Conservation (phyloP, 495 filamentous ascomycete genomes). For the Trypethelium eluteriae region DNA sequence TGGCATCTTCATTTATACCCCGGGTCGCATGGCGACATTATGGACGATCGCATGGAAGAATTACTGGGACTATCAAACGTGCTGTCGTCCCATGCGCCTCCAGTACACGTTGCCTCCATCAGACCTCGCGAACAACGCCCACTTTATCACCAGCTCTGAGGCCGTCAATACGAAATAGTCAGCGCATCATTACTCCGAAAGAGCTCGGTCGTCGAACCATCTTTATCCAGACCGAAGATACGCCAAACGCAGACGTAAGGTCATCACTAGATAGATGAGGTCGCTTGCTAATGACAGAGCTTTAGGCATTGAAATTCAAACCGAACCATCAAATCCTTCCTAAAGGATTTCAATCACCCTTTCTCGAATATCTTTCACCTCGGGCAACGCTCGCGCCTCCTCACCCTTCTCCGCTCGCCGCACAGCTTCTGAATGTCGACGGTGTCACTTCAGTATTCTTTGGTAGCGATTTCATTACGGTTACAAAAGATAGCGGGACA, state of each 20-base stretch:
- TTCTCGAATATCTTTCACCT: conserved; percentile 84
- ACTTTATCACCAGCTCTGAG: not conserved
- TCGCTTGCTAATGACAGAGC: not conserved
- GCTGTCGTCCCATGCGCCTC: not conserved
- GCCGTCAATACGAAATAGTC: not conserved
- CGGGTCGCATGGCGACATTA: not conserved
- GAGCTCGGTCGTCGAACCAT: conserved; percentile 54
- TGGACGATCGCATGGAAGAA: not conserved
- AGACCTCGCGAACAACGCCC: not conserved
- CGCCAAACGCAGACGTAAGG: conserved; percentile 78
- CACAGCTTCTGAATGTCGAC: conserved; percentile 80
- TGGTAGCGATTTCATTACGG: conserved; percentile 90
- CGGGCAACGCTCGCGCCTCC: conserved; percentile 81
- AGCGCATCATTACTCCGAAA: not conserved
- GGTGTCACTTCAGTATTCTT: conserved; percentile 93
- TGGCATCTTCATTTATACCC: not conserved
- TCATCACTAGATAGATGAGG: not conserved
- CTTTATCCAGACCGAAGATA: conserved; percentile 94
- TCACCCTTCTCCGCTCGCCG: conserved; percentile 87
- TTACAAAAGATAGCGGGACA: conserved; percentile 77
- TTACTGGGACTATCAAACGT: not conserved
- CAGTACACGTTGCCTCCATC: not conserved
- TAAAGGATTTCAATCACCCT: conserved; percentile 58
- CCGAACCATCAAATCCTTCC: conserved; percentile 80
- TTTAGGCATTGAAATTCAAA: conserved; percentile 78